Percentiles rank a stretch among this genome's conserved stretches.
Evolutionary conservation across 2,329 filamentous ascomycete genomes (phyloP).

Genomic region (Periconia digitata): DNA sequence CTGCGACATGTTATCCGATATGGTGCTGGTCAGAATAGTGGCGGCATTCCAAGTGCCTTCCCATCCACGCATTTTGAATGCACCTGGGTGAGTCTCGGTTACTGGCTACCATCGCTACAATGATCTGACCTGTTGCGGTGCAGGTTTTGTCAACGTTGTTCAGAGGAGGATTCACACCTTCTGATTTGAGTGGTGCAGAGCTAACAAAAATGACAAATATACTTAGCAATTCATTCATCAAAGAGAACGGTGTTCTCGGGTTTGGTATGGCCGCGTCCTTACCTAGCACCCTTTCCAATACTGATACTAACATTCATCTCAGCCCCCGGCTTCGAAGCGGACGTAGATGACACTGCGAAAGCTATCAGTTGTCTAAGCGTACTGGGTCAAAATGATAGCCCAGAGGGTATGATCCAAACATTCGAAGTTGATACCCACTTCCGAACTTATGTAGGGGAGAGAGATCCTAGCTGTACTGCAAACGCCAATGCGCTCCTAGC

Average conservation of each 20-base stretch:
- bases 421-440: conserved; percentile 21
- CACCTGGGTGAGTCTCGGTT: conserved; percentile 22
- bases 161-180: conserved; percentile 4
- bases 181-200: not conserved
- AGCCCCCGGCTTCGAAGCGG: conserved; percentile 6
- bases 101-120: not conserved
- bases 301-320: not conserved
- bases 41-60: conserved; percentile 31
- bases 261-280: conserved; percentile 6
- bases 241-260: conserved; percentile 11
- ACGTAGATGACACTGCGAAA: conserved; percentile 16
- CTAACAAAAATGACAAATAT: not conserved
- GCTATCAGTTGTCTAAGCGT: not conserved
- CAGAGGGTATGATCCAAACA: not conserved
- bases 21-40: conserved; percentile 4
- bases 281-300: not conserved
- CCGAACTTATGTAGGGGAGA: conserved; percentile 33
- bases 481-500: conserved; percentile 36
- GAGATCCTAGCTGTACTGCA: conserved; percentile 36
- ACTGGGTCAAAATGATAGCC: not conserved
- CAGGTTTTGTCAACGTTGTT: not conserved
- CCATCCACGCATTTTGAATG: conserved; percentile 34
- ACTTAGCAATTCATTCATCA: too few species aligned
- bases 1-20: conserved; percentile 13
- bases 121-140: not conserved